Evolutionary conservation across 2,329 filamentous ascomycete species (phyloP), one percentile per base, ranked within the genome.

Genomic region (Graphiopsis chlorocephala): DNA sequence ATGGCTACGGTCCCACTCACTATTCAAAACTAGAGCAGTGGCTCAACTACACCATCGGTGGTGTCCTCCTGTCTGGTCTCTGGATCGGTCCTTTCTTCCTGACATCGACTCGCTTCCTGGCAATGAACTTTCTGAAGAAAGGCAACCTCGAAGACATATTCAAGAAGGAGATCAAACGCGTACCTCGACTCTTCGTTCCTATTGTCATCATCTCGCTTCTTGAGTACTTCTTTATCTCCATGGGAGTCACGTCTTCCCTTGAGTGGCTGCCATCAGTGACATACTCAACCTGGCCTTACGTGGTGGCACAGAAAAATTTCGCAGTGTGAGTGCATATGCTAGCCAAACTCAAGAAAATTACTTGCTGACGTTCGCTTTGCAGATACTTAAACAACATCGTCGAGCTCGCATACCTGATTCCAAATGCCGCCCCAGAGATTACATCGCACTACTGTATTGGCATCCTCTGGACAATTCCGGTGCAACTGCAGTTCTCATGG

Each of bases 31-130:
- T 76, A 7, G 80, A 82, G 64, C 71, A 70, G 26, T 78, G 78
- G 75, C 74, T 78, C 2, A 75, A 77, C 33, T 78, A 77, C 66
- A 78, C 79, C 12, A 70, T 82, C 23, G 78, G 77, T 0, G 76
- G 79, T 1, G 82, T 79, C 66, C 69, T 82, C 12, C 75, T 82
- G 38, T 81, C 82, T 33, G 78, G 78, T 48, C 75, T 82, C 64
- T 82, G 80, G 78, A 78, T 83, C 14, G 81, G 81, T 23, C 78
- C 80, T 26, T 83, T 83, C 72, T 79, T 83, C 70, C 80, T 80
- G 10, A 83, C 79, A 8, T 81, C 81, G 0, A 79, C 79, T 45
- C 78, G 81, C 55, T 83, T 83, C 69, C 65, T 83, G 31, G 75
- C 77, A 14, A 72, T 76, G 1, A 74, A 74, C 45, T 83, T 81